These are phyloP conservation scores for Endocarpon pusillum DNA, from an alignment of 495 filamentous ascomycete species.

Conservation along the genomic window DNA sequence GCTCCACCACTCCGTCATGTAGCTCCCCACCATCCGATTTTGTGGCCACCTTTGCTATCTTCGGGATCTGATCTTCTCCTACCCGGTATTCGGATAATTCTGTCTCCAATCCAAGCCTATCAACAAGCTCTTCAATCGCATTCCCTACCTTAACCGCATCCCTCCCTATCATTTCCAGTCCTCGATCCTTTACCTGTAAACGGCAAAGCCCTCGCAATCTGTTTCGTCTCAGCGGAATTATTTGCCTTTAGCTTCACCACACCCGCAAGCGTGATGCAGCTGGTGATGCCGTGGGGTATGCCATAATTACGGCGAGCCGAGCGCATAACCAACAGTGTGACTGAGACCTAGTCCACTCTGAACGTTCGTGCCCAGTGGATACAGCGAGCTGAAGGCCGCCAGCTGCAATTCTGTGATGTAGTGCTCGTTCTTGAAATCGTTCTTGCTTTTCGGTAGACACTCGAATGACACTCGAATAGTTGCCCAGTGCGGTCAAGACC, in stretches of 20 bases:
- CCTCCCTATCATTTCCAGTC: constrained; percentile 1
- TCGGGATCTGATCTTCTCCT: background rate
- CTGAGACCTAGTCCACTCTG: constrained; percentile 23
- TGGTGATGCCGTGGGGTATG: constrained; percentile 17
- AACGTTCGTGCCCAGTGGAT: constrained; percentile 25
- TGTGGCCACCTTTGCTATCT: no score
- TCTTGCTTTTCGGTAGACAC: constrained; percentile 23
- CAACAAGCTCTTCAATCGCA: constrained; percentile 1
- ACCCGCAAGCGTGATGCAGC: background rate
- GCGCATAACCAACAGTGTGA: constrained; percentile 30
- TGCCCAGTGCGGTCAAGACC: constrained; percentile 20
- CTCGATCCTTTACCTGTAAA: constrained; percentile 1
- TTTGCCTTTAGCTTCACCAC: constrained; percentile 1
- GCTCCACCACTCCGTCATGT: no score
- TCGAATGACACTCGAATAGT: no score
- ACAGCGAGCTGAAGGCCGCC: constrained; percentile 25
- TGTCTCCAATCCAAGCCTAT: background rate
- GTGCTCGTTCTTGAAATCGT: constrained; percentile 23
- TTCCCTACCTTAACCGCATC: constrained; percentile 1
- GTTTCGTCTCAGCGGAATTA: background rate
- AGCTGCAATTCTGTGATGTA: constrained; percentile 26
- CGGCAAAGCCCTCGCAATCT: constrained; percentile 1
- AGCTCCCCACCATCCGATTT: no score
- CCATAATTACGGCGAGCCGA: constrained; percentile 31
- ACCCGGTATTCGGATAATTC: background rate